Evolutionary conservation across 441 rosid species (phyloP).

Genomic region (Sinapis alba): DNA sequence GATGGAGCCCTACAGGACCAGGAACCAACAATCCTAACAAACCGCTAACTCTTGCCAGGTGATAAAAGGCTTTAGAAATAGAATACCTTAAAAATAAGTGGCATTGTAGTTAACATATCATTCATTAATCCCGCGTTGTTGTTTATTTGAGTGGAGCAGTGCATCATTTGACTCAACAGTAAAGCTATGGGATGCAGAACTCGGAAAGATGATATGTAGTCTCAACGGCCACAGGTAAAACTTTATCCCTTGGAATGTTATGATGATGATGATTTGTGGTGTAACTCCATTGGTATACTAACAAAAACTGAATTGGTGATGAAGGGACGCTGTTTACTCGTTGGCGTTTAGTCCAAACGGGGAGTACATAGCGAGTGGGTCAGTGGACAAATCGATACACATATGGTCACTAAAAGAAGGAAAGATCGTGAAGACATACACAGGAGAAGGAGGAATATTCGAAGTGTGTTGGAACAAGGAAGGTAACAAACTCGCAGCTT

Average conservation of each 20-base stretch:
- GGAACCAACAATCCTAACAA: constrained; percentile 97
- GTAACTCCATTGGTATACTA: not conserved
- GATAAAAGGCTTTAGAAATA: not conserved
- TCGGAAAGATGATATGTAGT: constrained; percentile 81
- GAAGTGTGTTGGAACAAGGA: constrained; percentile 99
- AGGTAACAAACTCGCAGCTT: constrained; percentile 94
- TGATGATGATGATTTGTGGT: not conserved
- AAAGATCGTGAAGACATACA: constrained; percentile 81
- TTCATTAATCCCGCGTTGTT: not conserved
- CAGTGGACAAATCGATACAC: constrained; percentile 85
- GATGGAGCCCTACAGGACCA: constrained; percentile 97
- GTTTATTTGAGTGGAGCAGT: constrained; percentile 46
- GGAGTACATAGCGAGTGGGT: constrained; percentile 93
- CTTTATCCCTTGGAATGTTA: not conserved
- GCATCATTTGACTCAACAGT: constrained; percentile 99
- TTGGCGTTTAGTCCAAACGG: constrained; percentile 99
- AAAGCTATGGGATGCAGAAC: constrained; percentile 97
- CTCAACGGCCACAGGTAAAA: constrained; percentile 92
- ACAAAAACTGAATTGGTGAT: not conserved
- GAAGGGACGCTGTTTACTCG: constrained; percentile 95
- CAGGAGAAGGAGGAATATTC: constrained; percentile 92
- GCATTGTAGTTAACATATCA: not conserved
- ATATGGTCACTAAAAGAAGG: constrained; percentile 95
- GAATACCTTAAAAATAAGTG: not conserved
- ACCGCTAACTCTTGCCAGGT: constrained; percentile 89